Base-by-base conservation (phyloP, 2,329 filamentous ascomycete genomes). In the Nannizziopsis barbatae region DNA sequence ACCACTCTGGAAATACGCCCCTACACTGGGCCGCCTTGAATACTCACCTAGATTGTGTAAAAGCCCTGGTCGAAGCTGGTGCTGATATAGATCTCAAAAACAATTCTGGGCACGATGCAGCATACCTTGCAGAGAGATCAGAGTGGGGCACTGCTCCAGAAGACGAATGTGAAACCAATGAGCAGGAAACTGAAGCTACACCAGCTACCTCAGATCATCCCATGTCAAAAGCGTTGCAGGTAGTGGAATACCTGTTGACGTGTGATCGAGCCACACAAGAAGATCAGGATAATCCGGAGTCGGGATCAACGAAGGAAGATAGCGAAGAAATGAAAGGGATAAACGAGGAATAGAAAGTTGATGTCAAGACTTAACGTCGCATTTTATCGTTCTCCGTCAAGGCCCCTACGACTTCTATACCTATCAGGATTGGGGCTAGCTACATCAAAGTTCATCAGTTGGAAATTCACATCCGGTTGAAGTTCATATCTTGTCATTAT, bases 1-100 rank as follows among this genome's bases (percentile, higher is more conserved):
- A 98, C 61, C 72, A 80, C 53, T 83, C 84, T 40, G 89, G 88
- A 39, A 96, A 95, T 70, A 95, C 90, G 0, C 79, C 87, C 0
- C 72, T 98, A 50, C 92, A 98, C 69, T 96, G 89, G 89, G 90
- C 90, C 0, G 85, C 87, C 0, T 71, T 95, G 48, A 92, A 93
- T 47, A 89, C 89, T 1, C 89, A 95, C 60, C 71, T 96, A 2
- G 77, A 82, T 5, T 78, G 81, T 2, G 86, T 95, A 5, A 85
- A 89, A 70, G 68, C 80, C 0, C 75, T 98, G 10, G 73, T 95
- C 1, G 79, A 81, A 39, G 73, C 79, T 2, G 88, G 87, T 2
- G 88, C 88, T 1, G 83, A 87, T 50, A 81, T 88, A 3, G 80
- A 80, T 9, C 70, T 87, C 30, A 81, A 81, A 60, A 96, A 96